phyloP scores from a whole-genome alignment of 2,329 filamentous ascomycete genomes.

The Aspergillus floridensis region DNA sequence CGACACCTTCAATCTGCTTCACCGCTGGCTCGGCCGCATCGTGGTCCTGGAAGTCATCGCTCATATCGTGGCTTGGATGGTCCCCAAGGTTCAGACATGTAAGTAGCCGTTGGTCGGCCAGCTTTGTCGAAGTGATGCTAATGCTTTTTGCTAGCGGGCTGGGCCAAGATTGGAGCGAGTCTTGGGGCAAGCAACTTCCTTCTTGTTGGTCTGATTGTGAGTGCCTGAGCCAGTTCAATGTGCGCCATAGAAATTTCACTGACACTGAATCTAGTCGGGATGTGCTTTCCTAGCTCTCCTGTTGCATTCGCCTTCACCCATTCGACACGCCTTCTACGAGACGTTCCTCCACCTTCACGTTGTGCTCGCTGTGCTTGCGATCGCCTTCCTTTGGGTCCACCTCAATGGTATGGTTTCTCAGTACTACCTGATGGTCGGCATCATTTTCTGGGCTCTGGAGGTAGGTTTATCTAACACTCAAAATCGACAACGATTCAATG shows the following conservation, averaged over 20 bases:
- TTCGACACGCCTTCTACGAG: slow-evolving; percentile 95
- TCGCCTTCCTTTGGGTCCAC: slow-evolving; percentile 77
- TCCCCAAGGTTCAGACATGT: slow-evolving; percentile 59
- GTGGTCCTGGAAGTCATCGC: slow-evolving; percentile 67
- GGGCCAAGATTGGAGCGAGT: slow-evolving; percentile 32
- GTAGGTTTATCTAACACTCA: slow-evolving; percentile 19
- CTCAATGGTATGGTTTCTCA: slow-evolving; percentile 68
- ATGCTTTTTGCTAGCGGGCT: slow-evolving; percentile 48
- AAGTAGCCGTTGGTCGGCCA: slow-evolving; percentile 1
- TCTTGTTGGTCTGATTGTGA: slow-evolving; percentile 46
- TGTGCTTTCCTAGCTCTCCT: slow-evolving; percentile 64
- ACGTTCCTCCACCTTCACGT: slow-evolving; percentile 90
- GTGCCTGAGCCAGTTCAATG: slow-evolving; percentile 9
- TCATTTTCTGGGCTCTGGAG: slow-evolving; percentile 76
- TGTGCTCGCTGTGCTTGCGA: slow-evolving; percentile 63
- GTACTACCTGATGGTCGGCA: slow-evolving; percentile 69
- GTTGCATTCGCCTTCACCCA: slow-evolving; percentile 69
- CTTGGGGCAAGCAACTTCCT: slow-evolving; percentile 36
- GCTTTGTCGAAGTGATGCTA: slow-evolving; percentile 33
- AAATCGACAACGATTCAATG: not conserved
- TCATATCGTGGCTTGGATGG: slow-evolving; percentile 70
- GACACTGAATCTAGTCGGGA: slow-evolving; percentile 29
- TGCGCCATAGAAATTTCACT: slow-evolving; percentile 1
- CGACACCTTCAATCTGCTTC: slow-evolving; percentile 57
- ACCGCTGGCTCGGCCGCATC: slow-evolving; percentile 75